Base-by-base conservation (phyloP, 495 filamentous ascomycete species). In the Penicillium nucicola region DNA sequence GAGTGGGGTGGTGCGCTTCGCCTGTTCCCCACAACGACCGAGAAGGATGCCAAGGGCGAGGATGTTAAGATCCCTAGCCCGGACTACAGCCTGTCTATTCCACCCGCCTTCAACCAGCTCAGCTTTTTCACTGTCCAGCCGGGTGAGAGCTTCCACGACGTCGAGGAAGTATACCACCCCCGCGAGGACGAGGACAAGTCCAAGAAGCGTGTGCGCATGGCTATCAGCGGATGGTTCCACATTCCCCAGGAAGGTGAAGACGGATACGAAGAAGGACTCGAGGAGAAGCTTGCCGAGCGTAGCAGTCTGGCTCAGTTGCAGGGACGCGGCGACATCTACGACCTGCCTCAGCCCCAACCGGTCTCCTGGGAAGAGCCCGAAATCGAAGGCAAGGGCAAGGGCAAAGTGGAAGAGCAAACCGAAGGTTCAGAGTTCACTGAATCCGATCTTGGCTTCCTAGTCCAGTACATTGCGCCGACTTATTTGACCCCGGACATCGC, bases 171-270 rank as follows among this genome's bases (percentile, higher is more conserved):
- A 13, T 97, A 95, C 68, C 80, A 87, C 57, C 77, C 81, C 35
- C 66, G 70, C 37, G 80, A 82, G 45, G 80, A 81, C 51, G 79
- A 86, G 30, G 84, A 84, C 36, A 75, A 79, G 49, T 76, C 81
- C 23, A 77, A 81, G 48, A 85, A 81, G 45, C 82, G 93, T 38
- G 82, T 95, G 36, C 82, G 93, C 47, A 97, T 97, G 90, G 93
- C 93, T 20, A 97, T 99, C 56, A 95, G 89, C 53, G 93, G 93
- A n/a, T 99, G 93, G 93, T 99, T 90, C 70, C 93, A 99, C 65
- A 97, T 99, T 45, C 95, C 93, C 0, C 93, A 99, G 64, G 75
- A 87, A 54, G 93, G 93, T 31, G 93, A 99, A 62, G 89, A 92
- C n/a, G 95, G 93, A 9, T 97, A 86, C 55, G 84, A 91, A 46